A percentile compares a stretch with the other conserved stretches of the same genome.
These are phyloP conservation scores for Umbelopsis sp. DNA, from an alignment of 192 early-diverging fungal genomes.

Conservation along the genomic window DNA sequence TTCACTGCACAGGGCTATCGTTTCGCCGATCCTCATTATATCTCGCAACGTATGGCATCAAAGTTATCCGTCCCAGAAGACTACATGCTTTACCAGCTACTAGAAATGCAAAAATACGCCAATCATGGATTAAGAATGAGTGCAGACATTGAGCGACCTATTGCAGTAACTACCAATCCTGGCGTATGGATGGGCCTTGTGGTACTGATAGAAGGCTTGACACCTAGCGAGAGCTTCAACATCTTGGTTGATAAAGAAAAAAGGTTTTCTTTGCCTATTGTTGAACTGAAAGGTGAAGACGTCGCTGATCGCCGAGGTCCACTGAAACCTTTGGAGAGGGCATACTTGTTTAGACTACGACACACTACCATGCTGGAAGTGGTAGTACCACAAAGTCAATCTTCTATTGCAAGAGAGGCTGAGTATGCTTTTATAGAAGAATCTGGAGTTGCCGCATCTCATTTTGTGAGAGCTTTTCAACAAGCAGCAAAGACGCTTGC, in stretches of 20 bases:
- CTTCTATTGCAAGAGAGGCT: not conserved
- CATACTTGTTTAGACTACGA: not conserved
- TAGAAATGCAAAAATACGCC: constrained; percentile 31
- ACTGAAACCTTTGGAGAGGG: not conserved
- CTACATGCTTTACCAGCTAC: constrained; percentile 34
- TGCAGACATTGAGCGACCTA: not conserved
- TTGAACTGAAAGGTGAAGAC: constrained; percentile 24
- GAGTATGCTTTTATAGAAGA: not conserved
- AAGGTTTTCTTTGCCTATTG: constrained; percentile 28
- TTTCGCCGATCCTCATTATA: constrained; percentile 38
- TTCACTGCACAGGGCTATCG: constrained; percentile 38
- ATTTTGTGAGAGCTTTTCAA: constrained; percentile 20
- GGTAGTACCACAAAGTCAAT: not conserved
- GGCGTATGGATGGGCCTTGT: constrained; percentile 27
- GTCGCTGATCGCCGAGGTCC: constrained; percentile 2
- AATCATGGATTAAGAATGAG: constrained; percentile 18
- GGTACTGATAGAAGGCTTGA: constrained; percentile 26
- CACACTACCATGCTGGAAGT: not conserved
- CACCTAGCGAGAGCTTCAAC: not conserved
- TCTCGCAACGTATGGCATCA: constrained; percentile 38
- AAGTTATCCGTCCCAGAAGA: constrained; percentile 31
- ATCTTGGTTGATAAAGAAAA: constrained; percentile 30
- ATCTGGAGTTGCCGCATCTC: not conserved
- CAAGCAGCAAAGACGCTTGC: constrained; percentile 25
- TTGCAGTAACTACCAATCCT: not conserved